These are phyloP conservation scores for Clitocybe nebularis DNA, from an alignment of 1,284 basidiomycete species.

Conservation along the genomic window DNA sequence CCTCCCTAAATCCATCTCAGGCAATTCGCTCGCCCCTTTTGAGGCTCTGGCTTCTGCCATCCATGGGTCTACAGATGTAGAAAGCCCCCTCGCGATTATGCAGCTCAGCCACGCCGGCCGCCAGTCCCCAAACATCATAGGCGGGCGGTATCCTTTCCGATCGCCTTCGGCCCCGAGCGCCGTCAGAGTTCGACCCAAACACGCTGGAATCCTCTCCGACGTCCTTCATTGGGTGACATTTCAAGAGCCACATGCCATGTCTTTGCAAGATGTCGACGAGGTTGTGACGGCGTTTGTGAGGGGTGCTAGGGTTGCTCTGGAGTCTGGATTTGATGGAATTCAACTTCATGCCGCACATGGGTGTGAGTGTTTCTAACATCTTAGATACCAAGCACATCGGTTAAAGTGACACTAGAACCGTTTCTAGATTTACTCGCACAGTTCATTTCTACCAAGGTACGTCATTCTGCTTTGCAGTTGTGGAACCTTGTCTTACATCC, in stretches of 20 bases:
- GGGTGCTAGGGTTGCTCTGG: conserved; percentile 63
- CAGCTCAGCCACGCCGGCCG: conserved; percentile 88
- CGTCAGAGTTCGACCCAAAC: conserved; percentile 47
- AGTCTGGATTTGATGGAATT: conserved; percentile 85
- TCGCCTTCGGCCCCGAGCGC: conserved; percentile 75
- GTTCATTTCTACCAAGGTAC: conserved; percentile 78
- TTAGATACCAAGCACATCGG: not conserved
- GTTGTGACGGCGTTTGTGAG: conserved; percentile 67
- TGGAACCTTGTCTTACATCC: not conserved
- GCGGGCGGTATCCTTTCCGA: conserved; percentile 58
- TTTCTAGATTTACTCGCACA: conserved; percentile 77
- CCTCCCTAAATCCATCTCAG: conserved; percentile 46
- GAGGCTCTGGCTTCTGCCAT: conserved; percentile 46
- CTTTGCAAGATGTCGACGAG: conserved; percentile 53
- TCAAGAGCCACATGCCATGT: conserved; percentile 63
- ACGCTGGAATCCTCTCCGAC: conserved; percentile 32
- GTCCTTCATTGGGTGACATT: conserved; percentile 54
- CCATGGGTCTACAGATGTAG: conserved; percentile 28
- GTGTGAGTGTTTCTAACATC: conserved; percentile 46
- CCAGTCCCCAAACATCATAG: conserved; percentile 74
- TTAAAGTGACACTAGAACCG: not conserved
- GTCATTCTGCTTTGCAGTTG: conserved; percentile 9
- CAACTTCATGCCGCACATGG: conserved; percentile 90
- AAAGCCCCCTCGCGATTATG: conserved; percentile 55
- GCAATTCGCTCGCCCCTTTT: conserved; percentile 48